A percentile compares a stretch with the other conserved stretches of the same genome.
Conservation (phyloP, 2,329 filamentous ascomycete species). For the Hypoxylon sp. region DNA sequence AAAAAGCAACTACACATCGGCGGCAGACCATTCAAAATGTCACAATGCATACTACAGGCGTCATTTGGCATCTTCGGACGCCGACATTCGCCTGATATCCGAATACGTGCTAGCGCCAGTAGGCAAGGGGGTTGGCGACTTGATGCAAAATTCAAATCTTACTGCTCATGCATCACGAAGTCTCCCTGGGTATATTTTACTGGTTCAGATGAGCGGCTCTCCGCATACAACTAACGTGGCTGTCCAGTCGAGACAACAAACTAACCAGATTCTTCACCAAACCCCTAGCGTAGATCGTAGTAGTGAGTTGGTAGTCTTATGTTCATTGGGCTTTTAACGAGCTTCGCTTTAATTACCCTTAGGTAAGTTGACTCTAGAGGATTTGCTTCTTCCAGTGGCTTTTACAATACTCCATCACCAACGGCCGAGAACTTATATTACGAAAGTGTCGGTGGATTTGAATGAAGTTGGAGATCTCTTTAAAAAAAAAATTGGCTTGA, state of each 20-base stretch:
- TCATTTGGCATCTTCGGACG: slow-evolving; percentile 29
- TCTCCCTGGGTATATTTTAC: neutral
- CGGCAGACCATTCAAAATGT: slow-evolving; percentile 3
- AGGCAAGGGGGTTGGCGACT: slow-evolving; percentile 17
- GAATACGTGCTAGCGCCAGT: slow-evolving; percentile 11
- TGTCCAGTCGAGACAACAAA: slow-evolving; percentile 8
- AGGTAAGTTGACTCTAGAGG: neutral
- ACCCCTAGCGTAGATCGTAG: slow-evolving; percentile 9
- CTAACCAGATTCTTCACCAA: slow-evolving; percentile 17
- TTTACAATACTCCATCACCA: slow-evolving; percentile 13
- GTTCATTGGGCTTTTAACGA: slow-evolving; percentile 10
- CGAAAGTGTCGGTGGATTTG: neutral
- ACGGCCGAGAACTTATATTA: slow-evolving; percentile 30
- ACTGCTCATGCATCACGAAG: slow-evolving; percentile 13
- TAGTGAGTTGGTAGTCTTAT: slow-evolving; percentile 2
- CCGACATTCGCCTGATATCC: slow-evolving; percentile 21
- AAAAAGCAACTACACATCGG: slow-evolving; percentile 26
- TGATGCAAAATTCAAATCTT: slow-evolving; percentile 29
- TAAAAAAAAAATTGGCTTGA: neutral
- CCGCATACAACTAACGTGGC: slow-evolving; percentile 35
- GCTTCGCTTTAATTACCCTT: slow-evolving; percentile 14
- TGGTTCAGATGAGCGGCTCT: slow-evolving; percentile 30
- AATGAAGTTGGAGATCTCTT: neutral
- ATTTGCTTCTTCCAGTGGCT: slow-evolving; percentile 22
- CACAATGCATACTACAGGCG: neutral